Percentiles rank a stretch among this genome's conserved stretches.
Conservation (phyloP, 345 rosid species). For the Pistacia integerrima region DNA sequence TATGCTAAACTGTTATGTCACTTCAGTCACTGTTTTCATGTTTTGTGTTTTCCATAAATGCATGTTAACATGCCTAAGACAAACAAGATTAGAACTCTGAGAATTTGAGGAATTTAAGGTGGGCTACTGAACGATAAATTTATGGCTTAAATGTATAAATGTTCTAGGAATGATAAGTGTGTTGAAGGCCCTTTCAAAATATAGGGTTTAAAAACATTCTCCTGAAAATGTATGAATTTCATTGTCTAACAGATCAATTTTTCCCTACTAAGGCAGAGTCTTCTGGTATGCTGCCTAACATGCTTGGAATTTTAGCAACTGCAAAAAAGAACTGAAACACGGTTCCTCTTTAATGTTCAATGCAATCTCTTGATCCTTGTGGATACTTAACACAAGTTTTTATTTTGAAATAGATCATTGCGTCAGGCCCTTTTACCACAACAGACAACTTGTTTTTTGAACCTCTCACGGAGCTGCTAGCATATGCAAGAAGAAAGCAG, state of each 20-base stretch:
- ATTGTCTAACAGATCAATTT: not conserved
- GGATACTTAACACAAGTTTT: not conserved
- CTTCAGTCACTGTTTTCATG: not conserved
- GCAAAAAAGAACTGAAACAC: not conserved
- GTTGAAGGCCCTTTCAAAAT: not conserved
- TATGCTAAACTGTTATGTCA: not conserved
- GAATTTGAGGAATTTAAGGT: constrained; percentile 12
- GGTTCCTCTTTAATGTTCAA: constrained; percentile 2
- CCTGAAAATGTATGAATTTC: not conserved
- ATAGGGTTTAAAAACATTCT: not conserved
- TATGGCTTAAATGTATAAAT: not conserved
- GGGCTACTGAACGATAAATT: not conserved
- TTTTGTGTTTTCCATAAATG: not conserved
- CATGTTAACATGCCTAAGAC: not conserved
- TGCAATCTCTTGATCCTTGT: constrained; percentile 13
- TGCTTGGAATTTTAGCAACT: not conserved
- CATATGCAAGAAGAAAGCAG: constrained; percentile 77
- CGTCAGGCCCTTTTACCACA: constrained; percentile 91
- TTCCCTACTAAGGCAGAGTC: not conserved
- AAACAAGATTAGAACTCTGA: constrained; percentile 8
- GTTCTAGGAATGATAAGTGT: not conserved
- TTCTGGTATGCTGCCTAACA: not conserved
- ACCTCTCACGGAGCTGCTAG: constrained; percentile 81
- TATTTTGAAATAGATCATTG: constrained; percentile 60
- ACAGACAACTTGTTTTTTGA: constrained; percentile 82